A percentile compares a stretch with the other conserved stretches of the same genome.
These are phyloP conservation scores for Phyllostachys edulis DNA, from an alignment of 176 grass and related monocot species.

Conservation along the genomic window DNA sequence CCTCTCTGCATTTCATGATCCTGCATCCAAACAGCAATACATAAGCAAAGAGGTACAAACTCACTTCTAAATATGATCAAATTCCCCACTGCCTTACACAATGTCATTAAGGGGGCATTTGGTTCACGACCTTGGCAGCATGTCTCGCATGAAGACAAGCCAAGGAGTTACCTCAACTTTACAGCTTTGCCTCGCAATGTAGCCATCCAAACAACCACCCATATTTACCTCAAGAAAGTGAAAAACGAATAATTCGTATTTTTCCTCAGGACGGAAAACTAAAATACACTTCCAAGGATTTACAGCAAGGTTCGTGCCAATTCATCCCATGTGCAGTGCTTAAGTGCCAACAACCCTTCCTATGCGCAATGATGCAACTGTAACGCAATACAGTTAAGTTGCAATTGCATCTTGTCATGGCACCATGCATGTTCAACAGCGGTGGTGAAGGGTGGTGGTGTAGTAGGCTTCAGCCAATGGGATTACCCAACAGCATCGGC, in stretches of 20 bases:
- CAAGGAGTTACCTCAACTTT: neutral
- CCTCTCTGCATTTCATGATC: constrained; percentile 92
- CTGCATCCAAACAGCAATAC: constrained; percentile 40
- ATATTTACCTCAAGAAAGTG: neutral
- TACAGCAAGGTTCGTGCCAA: neutral
- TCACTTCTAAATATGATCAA: neutral
- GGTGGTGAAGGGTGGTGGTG: neutral
- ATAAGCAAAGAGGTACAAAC: constrained; percentile 17
- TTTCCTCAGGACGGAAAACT: neutral
- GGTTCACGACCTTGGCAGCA: neutral
- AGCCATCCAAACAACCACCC: neutral
- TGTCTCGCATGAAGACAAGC: neutral
- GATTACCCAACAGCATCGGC: neutral
- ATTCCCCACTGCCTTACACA: neutral
- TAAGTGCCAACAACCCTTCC: neutral
- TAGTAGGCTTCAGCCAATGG: neutral
- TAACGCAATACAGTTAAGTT: neutral
- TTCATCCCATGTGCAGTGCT: neutral
- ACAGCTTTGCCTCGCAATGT: neutral
- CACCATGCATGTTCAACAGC: neutral
- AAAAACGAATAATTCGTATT: neutral
- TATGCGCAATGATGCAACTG: neutral
- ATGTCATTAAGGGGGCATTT: neutral
- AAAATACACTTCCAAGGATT: neutral
- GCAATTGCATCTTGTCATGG: neutral